Base-by-base conservation (phyloP, 2,329 filamentous ascomycete species). In the Cladophialophora immunda region DNA sequence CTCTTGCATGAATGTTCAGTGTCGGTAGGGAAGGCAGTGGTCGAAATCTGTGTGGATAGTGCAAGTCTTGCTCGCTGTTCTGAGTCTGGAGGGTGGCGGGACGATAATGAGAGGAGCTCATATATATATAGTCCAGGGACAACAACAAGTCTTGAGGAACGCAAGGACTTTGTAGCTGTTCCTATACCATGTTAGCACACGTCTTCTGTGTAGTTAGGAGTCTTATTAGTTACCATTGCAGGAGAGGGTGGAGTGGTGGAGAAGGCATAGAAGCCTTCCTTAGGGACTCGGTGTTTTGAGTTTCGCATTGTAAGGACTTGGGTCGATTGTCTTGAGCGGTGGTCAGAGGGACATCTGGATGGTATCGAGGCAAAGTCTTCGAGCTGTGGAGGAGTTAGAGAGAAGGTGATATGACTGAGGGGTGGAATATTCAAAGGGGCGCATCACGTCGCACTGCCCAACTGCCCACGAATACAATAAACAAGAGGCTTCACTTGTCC, bases 191-290 rank as follows among this genome's bases (percentile, higher is more conserved):
- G 15, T 62, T 56, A 66, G 64, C 30, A 9, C 19, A 47, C 45
- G n/a, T 41, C 5, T 30, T n/a, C 27, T 9, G 15, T 36, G 34
- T 41, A 36, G 32, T 36, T n/a, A 1, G 22, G 6, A 13, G 41
- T n/a, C 9, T 64, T n/a, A 60, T 47, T 60, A 50, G 56, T 57
- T 60, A 65, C 62, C 62, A 27, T 56, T 54, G 50, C n/a, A 29
- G 8, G 3, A 9, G 62, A 30, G n/a, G 15, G 45, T 30, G 41
- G 17, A 52, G 19, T 19, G 2, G 34, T 25, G 60, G n/a, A 34
- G 36, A 13, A 19, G 32, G n/a, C 22, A 6, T 22, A 15, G 13
- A 59, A 34, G 41, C 17, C 27, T 17, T 17, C 27, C 38, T 19
- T 22, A 19, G 22, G 27, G 29, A 15, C 25, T 25, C n/a, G 8